Percentiles rank a stretch among this genome's conserved stretches.
These are phyloP conservation scores for Balansia obtecta DNA, from an alignment of 2,329 filamentous ascomycete species.

Conservation along the genomic window DNA sequence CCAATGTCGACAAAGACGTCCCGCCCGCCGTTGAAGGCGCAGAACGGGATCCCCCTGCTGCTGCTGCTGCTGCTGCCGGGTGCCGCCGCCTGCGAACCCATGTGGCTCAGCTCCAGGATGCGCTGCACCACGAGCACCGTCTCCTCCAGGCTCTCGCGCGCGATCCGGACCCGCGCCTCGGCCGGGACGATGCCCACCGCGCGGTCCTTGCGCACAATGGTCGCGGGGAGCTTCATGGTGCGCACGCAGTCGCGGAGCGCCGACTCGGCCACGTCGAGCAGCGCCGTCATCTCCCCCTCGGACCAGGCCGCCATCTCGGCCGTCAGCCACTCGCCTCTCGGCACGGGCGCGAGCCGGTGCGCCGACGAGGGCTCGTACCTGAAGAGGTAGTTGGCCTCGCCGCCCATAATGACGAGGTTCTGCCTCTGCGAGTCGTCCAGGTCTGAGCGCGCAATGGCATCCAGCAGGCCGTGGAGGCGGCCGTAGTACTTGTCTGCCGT, in stretches of 20 bases:
- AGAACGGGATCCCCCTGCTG: constrained; percentile 58
- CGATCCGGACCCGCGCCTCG: constrained; percentile 52
- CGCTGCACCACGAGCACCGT: constrained; percentile 92
- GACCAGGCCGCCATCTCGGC: constrained; percentile 69
- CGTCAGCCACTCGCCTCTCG: constrained; percentile 57
- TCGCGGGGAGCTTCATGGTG: constrained; percentile 67
- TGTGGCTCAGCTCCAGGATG: constrained; percentile 71
- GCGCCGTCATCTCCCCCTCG: constrained; percentile 59
- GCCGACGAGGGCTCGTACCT: constrained; percentile 54
- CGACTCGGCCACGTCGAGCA: constrained; percentile 83
- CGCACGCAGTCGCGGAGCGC: constrained; percentile 72
- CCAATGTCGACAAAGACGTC: constrained; percentile 98
- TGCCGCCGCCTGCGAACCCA: no score
- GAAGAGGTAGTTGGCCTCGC: constrained; percentile 93
- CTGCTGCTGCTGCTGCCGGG: no score
- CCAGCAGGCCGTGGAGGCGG: constrained; percentile 74
- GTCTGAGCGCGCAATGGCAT: constrained; percentile 53
- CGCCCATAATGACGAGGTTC: constrained; percentile 83
- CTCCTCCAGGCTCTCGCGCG: constrained; percentile 85
- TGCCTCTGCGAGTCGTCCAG: constrained; percentile 57
- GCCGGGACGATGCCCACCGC: constrained; percentile 64
- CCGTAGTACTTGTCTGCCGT: constrained; percentile 77
- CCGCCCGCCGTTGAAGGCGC: constrained; percentile 94
- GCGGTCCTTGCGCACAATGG: constrained; percentile 76
- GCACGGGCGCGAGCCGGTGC: constrained; percentile 56